A percentile compares a stretch with the other conserved stretches of the same genome.
Evolutionary conservation across 2,329 filamentous ascomycete species (phyloP).

Genomic region (Aspergillus luchuensis): DNA sequence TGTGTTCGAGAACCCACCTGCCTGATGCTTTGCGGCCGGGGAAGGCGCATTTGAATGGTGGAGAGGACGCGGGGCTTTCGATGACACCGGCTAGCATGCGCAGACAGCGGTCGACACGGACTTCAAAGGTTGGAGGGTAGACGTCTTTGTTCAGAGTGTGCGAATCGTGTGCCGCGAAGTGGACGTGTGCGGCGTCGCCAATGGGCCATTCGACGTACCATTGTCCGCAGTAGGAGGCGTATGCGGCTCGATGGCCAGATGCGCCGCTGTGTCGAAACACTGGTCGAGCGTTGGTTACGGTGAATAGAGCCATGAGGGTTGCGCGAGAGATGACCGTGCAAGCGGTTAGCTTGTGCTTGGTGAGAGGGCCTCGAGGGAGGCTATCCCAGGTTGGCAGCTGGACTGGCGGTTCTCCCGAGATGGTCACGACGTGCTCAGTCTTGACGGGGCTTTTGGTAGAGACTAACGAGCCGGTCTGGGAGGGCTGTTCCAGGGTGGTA

Average conservation of each 20-base stretch:
- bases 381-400: not conserved
- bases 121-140: conserved; percentile 6
- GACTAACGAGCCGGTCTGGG: not conserved
- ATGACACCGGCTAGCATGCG: conserved; percentile 13
- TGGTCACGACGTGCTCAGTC: not conserved
- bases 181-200: conserved; percentile 8
- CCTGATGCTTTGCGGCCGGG: conserved; percentile 11
- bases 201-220: conserved; percentile 14
- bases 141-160: conserved; percentile 8
- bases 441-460: not conserved
- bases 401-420: not conserved
- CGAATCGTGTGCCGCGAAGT: conserved; percentile 9
- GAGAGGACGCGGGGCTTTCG: not conserved
- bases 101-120: conserved; percentile 8
- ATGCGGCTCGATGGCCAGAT: conserved; percentile 12
- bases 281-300: conserved; percentile 9
- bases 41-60: conserved; percentile 13
- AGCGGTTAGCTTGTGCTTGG: conserved; percentile 8
- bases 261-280: conserved; percentile 5
- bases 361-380: not conserved
- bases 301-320: conserved; percentile 11
- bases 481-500: not conserved
- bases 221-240: conserved; percentile 12
- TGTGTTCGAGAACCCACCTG: conserved; percentile 3
- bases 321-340: conserved; percentile 11